These are phyloP conservation scores for Aquilaria malaccensis DNA, from an alignment of 345 rosid genomes.

Conservation along the genomic window DNA sequence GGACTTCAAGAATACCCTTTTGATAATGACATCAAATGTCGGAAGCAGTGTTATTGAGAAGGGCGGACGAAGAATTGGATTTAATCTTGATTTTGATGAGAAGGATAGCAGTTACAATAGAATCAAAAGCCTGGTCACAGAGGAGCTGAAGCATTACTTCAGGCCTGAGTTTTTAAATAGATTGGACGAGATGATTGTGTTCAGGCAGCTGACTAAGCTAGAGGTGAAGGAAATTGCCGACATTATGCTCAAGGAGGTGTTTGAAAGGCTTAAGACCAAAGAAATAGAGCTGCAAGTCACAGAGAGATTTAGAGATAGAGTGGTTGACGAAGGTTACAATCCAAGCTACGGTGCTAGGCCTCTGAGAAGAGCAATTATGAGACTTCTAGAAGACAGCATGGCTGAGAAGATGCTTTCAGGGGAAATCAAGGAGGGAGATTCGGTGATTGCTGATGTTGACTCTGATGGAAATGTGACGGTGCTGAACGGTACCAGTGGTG, in stretches of 20 bases:
- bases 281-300: slow-evolving; percentile 96
- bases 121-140: slow-evolving; percentile 87
- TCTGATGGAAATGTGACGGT: slow-evolving; percentile 78
- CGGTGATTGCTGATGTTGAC: slow-evolving; percentile 84
- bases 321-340: slow-evolving; percentile 92
- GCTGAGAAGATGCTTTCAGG: slow-evolving; percentile 98
- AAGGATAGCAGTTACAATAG: slow-evolving; percentile 90
- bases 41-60: slow-evolving; percentile 97
- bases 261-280: slow-evolving; percentile 57
- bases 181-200: slow-evolving; percentile 95
- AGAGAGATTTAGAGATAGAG: slow-evolving; percentile 80
- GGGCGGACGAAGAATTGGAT: slow-evolving; percentile 86
- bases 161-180: slow-evolving; percentile 95
- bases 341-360: slow-evolving; percentile 99
- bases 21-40: slow-evolving; percentile 95
- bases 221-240: slow-evolving; percentile 95
- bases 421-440: slow-evolving; percentile 92
- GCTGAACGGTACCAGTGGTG: slow-evolving; percentile 67
- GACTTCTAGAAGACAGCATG: slow-evolving; percentile 93
- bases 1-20: slow-evolving; percentile 94
- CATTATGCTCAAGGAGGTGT: slow-evolving; percentile 92
- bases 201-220: slow-evolving; percentile 80
- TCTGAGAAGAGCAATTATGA: slow-evolving; percentile 89
- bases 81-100: slow-evolving; percentile 85
- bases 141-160: slow-evolving; percentile 88